Evolutionary conservation across 1,284 basidiomycete species (phyloP).

Genomic region (Chondrostereum purpureum): DNA sequence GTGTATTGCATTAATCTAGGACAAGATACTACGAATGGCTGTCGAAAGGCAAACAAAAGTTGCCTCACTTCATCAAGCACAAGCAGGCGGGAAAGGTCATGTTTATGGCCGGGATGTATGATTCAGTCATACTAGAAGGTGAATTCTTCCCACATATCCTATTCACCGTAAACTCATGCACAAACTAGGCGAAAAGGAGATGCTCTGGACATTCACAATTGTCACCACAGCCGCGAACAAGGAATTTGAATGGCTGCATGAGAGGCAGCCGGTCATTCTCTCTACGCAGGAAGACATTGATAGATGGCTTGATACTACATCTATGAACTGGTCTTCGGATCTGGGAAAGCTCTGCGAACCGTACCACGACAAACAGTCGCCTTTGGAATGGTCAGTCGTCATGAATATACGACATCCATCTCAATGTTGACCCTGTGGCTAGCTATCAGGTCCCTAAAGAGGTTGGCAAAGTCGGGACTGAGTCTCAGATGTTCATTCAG

Average conservation of each 20-base stretch:
- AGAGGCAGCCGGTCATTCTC: constrained; percentile 89
- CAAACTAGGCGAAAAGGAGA: constrained; percentile 44
- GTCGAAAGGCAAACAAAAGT: constrained; percentile 69
- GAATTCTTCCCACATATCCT: constrained; percentile 15
- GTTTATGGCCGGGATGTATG: constrained; percentile 87
- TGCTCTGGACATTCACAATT: constrained; percentile 82
- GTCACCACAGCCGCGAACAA: constrained; percentile 76
- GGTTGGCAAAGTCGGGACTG: constrained; percentile 85
- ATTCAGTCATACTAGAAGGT: constrained; percentile 65
- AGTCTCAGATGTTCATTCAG: constrained; percentile 77
- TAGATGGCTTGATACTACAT: constrained; percentile 76
- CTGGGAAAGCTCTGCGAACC: constrained; percentile 65
- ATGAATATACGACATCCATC: neutral
- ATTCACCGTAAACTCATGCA: constrained; percentile 1
- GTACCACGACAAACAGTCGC: constrained; percentile 43
- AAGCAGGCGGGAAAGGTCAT: constrained; percentile 61
- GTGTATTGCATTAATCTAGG: neutral
- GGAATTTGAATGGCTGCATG: constrained; percentile 76
- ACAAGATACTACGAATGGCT: constrained; percentile 89
- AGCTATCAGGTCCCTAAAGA: constrained; percentile 88
- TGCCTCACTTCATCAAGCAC: constrained; percentile 78
- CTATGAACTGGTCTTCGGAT: constrained; percentile 53
- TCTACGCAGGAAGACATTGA: constrained; percentile 52
- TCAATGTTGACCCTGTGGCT: constrained; percentile 1
- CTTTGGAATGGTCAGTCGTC: constrained; percentile 61